These are phyloP conservation scores for Pontederia paniculata DNA, from an alignment of 176 grass and related monocot species.

Conservation along the genomic window DNA sequence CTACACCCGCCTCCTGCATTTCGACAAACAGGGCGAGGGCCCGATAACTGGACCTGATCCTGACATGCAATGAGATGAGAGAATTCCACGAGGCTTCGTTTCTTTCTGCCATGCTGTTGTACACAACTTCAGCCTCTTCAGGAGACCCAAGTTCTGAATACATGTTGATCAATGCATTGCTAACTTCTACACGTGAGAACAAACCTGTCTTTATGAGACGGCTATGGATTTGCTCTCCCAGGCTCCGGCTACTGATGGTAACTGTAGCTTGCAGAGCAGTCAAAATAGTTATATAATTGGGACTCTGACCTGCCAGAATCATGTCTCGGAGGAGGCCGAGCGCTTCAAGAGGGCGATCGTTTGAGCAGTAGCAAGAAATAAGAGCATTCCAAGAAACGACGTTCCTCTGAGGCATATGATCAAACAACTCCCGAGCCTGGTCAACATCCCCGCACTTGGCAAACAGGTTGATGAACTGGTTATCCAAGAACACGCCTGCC, in stretches of 20 bases:
- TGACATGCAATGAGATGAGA: constrained; percentile 10
- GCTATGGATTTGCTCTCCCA: constrained; percentile 17
- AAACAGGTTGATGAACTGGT: constrained; percentile 28
- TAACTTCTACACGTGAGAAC: constrained; percentile 9
- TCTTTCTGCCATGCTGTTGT: constrained; percentile 9
- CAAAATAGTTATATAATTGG: constrained; percentile 22
- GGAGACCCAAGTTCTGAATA: constrained; percentile 10
- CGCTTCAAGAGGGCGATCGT: constrained; percentile 8
- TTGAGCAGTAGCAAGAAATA: constrained; percentile 18
- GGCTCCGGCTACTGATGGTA: neutral
- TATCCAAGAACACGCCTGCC: constrained; percentile 15
- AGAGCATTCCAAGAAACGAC: constrained; percentile 29
- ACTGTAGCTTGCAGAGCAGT: constrained; percentile 18
- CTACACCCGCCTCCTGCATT: constrained; percentile 19
- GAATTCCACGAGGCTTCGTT: constrained; percentile 20
- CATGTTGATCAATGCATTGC: constrained; percentile 19
- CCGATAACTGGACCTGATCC: neutral
- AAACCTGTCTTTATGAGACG: constrained; percentile 9
- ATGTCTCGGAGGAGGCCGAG: constrained; percentile 9
- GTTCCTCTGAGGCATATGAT: constrained; percentile 19
- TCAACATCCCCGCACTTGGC: constrained; percentile 9
- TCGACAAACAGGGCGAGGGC: constrained; percentile 14
- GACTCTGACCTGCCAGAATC: neutral
- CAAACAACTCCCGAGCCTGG: constrained; percentile 16
- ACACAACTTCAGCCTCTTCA: constrained; percentile 19